A percentile compares a stretch with the other conserved stretches of the same genome.
Evolutionary conservation across 2,329 filamentous ascomycete species (phyloP).

Genomic region (Didymella arachidicola): DNA sequence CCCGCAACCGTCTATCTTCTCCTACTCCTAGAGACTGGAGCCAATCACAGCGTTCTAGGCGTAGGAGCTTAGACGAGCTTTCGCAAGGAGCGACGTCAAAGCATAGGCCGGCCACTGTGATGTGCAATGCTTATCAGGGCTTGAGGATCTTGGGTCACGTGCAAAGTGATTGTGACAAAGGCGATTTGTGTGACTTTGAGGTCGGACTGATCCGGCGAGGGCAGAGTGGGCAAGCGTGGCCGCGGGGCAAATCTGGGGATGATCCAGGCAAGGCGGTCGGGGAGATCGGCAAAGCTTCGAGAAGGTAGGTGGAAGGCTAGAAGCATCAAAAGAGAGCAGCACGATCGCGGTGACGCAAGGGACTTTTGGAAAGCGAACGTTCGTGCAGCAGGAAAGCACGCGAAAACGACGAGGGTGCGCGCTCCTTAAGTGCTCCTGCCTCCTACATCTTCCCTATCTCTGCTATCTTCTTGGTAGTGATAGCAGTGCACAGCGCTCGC

Average conservation of each 20-base stretch:
- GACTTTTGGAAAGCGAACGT: not conserved
- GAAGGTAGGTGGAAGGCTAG: slow-evolving; percentile 17
- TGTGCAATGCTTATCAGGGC: slow-evolving; percentile 18
- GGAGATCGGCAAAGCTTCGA: slow-evolving; percentile 23
- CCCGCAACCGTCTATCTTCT: slow-evolving; percentile 19
- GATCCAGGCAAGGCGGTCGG: slow-evolving; percentile 13
- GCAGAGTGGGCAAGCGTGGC: slow-evolving; percentile 7
- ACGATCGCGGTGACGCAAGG: not conserved
- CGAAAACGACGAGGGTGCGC: not conserved
- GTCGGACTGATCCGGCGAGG: slow-evolving; percentile 12
- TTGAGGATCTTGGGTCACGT: slow-evolving; percentile 15
- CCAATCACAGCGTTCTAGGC: slow-evolving; percentile 21
- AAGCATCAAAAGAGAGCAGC: not conserved
- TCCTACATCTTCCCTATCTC: slow-evolving; percentile 14
- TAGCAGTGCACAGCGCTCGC: slow-evolving; percentile 8
- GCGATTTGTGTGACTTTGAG: slow-evolving; percentile 17
- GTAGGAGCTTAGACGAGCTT: slow-evolving; percentile 16
- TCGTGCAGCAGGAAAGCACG: not conserved
- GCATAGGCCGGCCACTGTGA: slow-evolving; percentile 16
- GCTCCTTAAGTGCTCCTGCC: slow-evolving; percentile 9
- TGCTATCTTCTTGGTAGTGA: not conserved
- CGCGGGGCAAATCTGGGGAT: slow-evolving; percentile 16
- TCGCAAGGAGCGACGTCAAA: slow-evolving; percentile 19
- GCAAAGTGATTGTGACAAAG: slow-evolving; percentile 9
- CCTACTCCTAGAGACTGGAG: slow-evolving; percentile 14